These are phyloP conservation scores for Lipomyces starkeyi DNA, from an alignment of 805 yeast genomes.

Conservation along the genomic window DNA sequence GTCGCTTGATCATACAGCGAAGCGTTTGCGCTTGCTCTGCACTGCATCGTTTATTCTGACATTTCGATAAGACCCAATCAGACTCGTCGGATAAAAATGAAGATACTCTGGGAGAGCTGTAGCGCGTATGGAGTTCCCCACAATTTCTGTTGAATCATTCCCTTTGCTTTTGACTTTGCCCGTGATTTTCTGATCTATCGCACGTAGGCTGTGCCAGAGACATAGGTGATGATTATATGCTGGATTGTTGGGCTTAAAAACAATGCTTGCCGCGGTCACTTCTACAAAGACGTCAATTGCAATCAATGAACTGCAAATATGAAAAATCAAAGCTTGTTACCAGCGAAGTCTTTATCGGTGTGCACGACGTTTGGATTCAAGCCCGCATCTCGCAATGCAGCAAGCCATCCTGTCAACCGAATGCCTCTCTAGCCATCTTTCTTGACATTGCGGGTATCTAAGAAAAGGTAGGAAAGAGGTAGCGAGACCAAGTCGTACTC, in stretches of 20 bases:
- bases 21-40: too few relatives aligned
- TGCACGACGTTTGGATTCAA: neutral
- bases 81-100: neutral
- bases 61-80: neutral
- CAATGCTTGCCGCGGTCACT: constrained; percentile 1
- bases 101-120: neutral
- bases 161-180: neutral
- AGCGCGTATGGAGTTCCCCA: too few relatives aligned
- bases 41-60: neutral
- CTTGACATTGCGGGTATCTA: too few relatives aligned
- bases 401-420: too few relatives aligned
- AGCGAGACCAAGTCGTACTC: too few relatives aligned
- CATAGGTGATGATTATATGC: neutral
- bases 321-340: neutral
- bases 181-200: neutral
- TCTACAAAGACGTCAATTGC: neutral
- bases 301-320: neutral
- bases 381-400: too few relatives aligned
- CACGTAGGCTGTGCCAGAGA: neutral
- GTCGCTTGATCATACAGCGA: too few relatives aligned
- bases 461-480: too few relatives aligned
- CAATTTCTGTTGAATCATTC: neutral
- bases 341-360: neutral
- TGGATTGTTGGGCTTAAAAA: neutral
- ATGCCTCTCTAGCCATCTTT: too few relatives aligned